Evolutionary conservation across 495 filamentous ascomycete genomes (phyloP), one percentile per base, ranked within the genome.

Genomic region (Aspergillus coremiiformis): DNA sequence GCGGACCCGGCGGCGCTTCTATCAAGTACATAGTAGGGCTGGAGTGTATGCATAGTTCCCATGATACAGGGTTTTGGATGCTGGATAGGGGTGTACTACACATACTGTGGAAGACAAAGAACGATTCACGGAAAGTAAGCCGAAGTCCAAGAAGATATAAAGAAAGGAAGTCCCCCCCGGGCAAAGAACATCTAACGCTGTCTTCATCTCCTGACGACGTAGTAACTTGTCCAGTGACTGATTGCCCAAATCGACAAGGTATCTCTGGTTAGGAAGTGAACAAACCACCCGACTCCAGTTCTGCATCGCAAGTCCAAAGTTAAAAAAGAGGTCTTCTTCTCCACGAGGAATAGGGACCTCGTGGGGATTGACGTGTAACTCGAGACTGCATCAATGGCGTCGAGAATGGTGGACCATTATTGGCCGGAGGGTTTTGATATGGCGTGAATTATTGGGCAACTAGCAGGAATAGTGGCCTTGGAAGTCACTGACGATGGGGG

Each of bases 391-490:
- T 35, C 5, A 35, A 39, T 42, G 48, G n/a, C 11, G 0, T 26
- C 2, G 12, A 35, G 11, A 44, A 29, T 14, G 32, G 39, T 39
- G 39, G 39, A 29, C 43, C 37, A 41, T 46, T 47, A 56, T 47
- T 56, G 54, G 54, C 14, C 24, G 37, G 30, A 30, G n/a, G 43
- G 46, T 43, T 51, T 52, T 51, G 53, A 30, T n/a, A 47, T 52
- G 54, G 54, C 48, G 47, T 43, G 35, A 51, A 52, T 56, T 56
- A 56, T 56, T 56, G 54, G 48, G n/a, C 17, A 33, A 56, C 54
- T 56, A 56, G 50, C 54, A 35, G 48, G 37, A 21, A 41, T 41
- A 35, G 32, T 35, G 32, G 8, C 24, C 24, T 4, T 27, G 8
- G 24, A 8, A n/a, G 32, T 35, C 11, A 35, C 32, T 35, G 32